These are phyloP conservation scores for Acanthamoeba lenticulata DNA, from an alignment of 208 protist genomes.

Conservation along the genomic window DNA sequence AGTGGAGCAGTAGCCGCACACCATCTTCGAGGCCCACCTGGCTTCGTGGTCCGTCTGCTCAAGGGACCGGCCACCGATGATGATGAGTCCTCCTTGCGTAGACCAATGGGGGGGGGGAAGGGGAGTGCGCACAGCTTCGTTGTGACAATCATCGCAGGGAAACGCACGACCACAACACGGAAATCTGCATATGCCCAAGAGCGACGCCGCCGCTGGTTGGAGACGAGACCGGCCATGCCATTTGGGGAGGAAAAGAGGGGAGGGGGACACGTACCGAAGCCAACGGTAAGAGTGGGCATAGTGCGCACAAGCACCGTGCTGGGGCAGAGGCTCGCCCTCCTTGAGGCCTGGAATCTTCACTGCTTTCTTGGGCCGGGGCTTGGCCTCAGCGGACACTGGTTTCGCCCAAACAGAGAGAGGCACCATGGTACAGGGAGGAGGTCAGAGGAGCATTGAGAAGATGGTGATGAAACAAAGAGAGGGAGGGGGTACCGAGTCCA, in stretches of 20 bases:
- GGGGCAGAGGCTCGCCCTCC: neutral
- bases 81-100: neutral
- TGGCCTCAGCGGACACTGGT: neutral
- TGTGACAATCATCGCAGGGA: constrained; percentile 40
- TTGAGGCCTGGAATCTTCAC: neutral
- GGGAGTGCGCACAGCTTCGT: neutral
- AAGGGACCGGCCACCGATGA: no score
- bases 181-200: no score
- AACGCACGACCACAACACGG: constrained; percentile 10
- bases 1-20: neutral
- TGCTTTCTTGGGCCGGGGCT: constrained; percentile 3
- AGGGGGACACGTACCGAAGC: neutral
- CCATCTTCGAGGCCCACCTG: neutral
- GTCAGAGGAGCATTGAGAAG: no score
- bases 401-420: no score
- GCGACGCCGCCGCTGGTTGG: no score
- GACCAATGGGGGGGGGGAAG: neutral
- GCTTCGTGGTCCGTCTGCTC: neutral
- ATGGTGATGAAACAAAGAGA: no score
- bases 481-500: neutral
- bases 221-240: neutral
- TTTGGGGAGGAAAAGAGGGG: no score
- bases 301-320: neutral
- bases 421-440: no score
- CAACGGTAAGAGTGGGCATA: neutral